phyloP scores from a whole-genome alignment of 768 basidiomycete genomes.

The Russula brevipes region DNA sequence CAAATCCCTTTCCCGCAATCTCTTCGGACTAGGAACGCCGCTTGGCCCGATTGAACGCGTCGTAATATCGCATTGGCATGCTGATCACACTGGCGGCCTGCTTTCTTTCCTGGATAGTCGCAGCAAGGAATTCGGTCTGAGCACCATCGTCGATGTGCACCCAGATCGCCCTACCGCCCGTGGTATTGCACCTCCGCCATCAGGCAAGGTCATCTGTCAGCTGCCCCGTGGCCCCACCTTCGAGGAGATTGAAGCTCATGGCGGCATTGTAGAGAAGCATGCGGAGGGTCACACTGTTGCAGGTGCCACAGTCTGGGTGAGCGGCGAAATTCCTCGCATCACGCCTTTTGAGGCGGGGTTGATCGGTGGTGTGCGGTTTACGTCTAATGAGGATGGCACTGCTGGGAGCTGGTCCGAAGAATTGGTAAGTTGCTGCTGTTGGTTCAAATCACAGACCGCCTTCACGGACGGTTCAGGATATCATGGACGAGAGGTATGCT shows the following conservation, averaged over 20 bases:
- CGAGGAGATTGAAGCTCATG: conserved; percentile 50
- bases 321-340: conserved; percentile 72
- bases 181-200: conserved; percentile 64
- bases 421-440: not conserved
- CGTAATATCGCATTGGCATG: conserved; percentile 52
- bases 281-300: conserved; percentile 61
- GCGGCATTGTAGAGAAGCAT: conserved; percentile 54
- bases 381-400: conserved; percentile 40
- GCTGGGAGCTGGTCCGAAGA: conserved; percentile 43
- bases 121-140: conserved; percentile 17
- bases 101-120: conserved; percentile 56
- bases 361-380: conserved; percentile 62
- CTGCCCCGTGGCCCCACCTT: conserved; percentile 71
- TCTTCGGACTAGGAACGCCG: conserved; percentile 52
- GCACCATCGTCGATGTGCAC: conserved; percentile 65
- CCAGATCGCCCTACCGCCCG: conserved; percentile 68
- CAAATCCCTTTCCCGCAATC: conserved; percentile 66
- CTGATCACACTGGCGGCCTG: conserved; percentile 54
- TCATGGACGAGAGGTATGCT: conserved; percentile 81
- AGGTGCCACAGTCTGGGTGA: conserved; percentile 62
- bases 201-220: conserved; percentile 51
- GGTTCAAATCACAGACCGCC: not conserved
- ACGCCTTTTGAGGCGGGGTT: conserved; percentile 66
- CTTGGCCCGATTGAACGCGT: conserved; percentile 53
- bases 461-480: conserved; percentile 41